phyloP scores from a whole-genome alignment of 345 rosid genomes.

The Murraya paniculata region DNA sequence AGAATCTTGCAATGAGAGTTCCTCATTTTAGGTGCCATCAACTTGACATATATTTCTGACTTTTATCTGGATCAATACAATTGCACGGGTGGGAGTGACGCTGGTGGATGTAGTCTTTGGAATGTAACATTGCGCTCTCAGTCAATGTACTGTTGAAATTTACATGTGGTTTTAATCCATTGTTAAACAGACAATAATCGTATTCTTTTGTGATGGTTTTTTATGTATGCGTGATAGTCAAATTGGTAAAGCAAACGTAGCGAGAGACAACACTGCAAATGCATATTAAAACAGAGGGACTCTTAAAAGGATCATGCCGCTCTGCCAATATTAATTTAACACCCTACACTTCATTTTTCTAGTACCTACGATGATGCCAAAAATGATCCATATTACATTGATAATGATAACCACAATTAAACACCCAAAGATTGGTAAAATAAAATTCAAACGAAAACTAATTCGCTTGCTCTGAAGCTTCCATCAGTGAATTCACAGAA shows the following conservation, averaged over 20 bases:
- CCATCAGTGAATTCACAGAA: background rate
- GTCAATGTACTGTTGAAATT: background rate
- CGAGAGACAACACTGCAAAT: background rate
- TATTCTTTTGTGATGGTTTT: background rate
- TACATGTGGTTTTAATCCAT: background rate
- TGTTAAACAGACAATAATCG: background rate
- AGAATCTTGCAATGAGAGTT: conserved; percentile 2
- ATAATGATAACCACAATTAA: background rate
- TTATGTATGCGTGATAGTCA: background rate
- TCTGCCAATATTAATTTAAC: background rate
- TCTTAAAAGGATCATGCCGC: background rate
- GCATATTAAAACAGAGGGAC: background rate
- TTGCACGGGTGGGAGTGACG: background rate
- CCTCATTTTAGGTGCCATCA: background rate
- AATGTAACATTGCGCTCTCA: background rate
- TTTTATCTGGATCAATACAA: background rate
- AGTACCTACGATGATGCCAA: background rate
- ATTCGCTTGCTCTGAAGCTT: background rate
- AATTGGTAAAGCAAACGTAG: background rate
- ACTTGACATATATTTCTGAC: background rate
- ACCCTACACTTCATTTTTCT: background rate
- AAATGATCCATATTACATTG: background rate
- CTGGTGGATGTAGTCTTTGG: background rate
- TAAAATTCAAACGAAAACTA: background rate
- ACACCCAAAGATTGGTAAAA: background rate